These are phyloP conservation scores for Neoboletus magnificus DNA, from an alignment of 768 basidiomycete species.

Conservation along the genomic window DNA sequence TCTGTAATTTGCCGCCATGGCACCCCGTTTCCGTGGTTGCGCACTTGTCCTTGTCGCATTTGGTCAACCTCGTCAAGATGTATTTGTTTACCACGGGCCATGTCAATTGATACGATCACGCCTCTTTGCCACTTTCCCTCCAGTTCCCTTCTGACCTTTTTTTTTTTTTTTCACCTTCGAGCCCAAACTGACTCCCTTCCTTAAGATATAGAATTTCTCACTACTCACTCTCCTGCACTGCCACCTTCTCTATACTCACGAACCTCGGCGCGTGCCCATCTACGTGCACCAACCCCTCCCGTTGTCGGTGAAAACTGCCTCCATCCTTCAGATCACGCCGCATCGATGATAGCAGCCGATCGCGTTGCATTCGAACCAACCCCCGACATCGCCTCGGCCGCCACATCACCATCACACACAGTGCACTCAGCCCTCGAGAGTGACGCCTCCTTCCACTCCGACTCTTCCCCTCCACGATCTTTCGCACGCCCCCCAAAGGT, in stretches of 20 bases:
- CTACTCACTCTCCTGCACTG: constrained; percentile 29
- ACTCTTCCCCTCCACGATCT: constrained; percentile 33
- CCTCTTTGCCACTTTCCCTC: constrained; percentile 3
- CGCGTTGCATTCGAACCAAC: constrained; percentile 5
- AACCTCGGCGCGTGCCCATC: constrained; percentile 29
- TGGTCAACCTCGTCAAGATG: constrained; percentile 11
- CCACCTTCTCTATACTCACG: constrained; percentile 35
- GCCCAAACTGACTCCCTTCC: constrained; percentile 17
- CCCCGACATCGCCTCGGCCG: constrained; percentile 17
- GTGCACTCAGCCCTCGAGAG: constrained; percentile 34
- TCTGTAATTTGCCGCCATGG: constrained; percentile 4
- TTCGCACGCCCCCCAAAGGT: constrained; percentile 46
- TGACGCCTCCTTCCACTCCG: constrained; percentile 37
- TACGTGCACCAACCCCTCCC: constrained; percentile 41
- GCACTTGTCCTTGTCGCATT: constrained; percentile 1
- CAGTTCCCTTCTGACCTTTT: constrained; percentile 7
- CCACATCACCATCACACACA: constrained; percentile 23
- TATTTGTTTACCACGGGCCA: constrained; percentile 23
- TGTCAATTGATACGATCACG: constrained; percentile 17
- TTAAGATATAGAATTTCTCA: constrained; percentile 27
- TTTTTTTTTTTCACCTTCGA: constrained; percentile 17
- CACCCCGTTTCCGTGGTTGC: constrained; percentile 16
- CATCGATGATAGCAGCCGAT: constrained; percentile 24
- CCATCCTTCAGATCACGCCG: constrained; percentile 22
- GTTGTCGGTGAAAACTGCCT: constrained; percentile 23